These are phyloP conservation scores for Globisporangium perplexum DNA, from an alignment of 352 stramenopile genomes.

Conservation along the genomic window DNA sequence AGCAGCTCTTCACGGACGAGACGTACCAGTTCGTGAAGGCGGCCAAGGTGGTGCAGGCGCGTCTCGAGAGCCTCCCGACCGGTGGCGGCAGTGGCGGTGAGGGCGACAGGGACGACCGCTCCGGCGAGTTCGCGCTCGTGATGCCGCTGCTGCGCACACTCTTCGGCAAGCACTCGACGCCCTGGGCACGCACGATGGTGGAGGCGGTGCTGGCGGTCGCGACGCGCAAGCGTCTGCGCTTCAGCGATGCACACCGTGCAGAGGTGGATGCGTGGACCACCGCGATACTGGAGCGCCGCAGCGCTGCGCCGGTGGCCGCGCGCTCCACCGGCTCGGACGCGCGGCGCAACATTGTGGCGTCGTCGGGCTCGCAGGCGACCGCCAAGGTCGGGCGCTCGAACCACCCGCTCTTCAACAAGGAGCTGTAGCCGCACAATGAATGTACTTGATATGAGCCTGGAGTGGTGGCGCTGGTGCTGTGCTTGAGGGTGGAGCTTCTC, in stretches of 20 bases:
- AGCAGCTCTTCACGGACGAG: constrained; percentile 74
- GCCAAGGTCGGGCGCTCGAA: constrained; percentile 57
- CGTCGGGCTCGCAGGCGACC: constrained; percentile 38
- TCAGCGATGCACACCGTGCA: constrained; percentile 33
- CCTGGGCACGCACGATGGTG: constrained; percentile 59
- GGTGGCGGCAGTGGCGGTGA: constrained; percentile 2
- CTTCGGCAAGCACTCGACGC: constrained; percentile 34
- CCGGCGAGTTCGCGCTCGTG: constrained; percentile 22
- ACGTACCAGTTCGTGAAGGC: constrained; percentile 76
- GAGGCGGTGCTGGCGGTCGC: constrained; percentile 47
- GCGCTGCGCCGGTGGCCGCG: constrained; percentile 18
- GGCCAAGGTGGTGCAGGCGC: constrained; percentile 48
- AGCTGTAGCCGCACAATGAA: constrained; percentile 14
- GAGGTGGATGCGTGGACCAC: constrained; percentile 71
- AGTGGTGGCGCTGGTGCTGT: no score
- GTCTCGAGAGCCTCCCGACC: constrained; percentile 30
- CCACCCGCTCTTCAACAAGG: constrained; percentile 74
- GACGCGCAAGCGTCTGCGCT: constrained; percentile 50
- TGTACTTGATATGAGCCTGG: no score
- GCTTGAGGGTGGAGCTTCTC: no score
- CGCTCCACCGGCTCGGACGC: constrained; percentile 45
- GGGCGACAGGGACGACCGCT: not conserved
- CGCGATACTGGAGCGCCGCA: constrained; percentile 43
- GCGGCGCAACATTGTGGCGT: constrained; percentile 56
- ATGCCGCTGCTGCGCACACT: constrained; percentile 65